Conservation (phyloP, 2,329 filamentous ascomycete species). For the Penicillium sp. region DNA sequence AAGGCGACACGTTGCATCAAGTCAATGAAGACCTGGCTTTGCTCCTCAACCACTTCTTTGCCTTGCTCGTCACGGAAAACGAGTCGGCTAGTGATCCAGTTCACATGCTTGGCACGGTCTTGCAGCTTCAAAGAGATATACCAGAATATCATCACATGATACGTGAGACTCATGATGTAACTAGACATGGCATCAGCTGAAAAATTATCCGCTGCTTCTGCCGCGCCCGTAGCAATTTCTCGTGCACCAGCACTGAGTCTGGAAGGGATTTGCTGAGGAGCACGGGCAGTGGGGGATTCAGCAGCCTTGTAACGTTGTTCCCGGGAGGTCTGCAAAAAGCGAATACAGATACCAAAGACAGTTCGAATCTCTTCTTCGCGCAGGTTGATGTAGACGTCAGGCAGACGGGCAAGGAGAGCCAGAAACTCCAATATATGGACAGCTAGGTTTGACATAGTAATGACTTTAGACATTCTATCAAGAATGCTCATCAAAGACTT, state of each 20-base stretch:
- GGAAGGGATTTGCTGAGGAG: constrained; percentile 32
- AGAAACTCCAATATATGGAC: constrained; percentile 96
- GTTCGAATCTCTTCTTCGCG: constrained; percentile 89
- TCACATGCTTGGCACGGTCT: constrained; percentile 79
- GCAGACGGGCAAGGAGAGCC: constrained; percentile 81
- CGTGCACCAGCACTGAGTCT: constrained; percentile 47
- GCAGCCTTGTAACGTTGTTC: constrained; percentile 51
- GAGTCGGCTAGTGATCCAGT: constrained; percentile 86
- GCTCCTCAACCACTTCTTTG: constrained; percentile 78
- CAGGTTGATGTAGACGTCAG: constrained; percentile 83
- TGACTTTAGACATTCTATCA: constrained; percentile 92
- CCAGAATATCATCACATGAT: constrained; percentile 96
- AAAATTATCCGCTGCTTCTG: constrained; percentile 35
- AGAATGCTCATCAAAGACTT: constrained; percentile 83
- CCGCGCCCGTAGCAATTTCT: constrained; percentile 35
- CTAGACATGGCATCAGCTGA: constrained; percentile 76
- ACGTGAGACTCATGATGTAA: constrained; percentile 91
- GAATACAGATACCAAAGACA: constrained; percentile 92
- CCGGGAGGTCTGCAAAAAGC: constrained; percentile 85
- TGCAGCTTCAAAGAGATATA: constrained; percentile 85
- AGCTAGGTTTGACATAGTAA: constrained; percentile 87
- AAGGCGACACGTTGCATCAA: constrained; percentile 90
- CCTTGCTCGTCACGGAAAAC: constrained; percentile 74
- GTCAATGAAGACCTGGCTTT: constrained; percentile 89
- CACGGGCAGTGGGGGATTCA: constrained; percentile 35